These are phyloP conservation scores for Penicillium chermesinum DNA, from an alignment of 495 filamentous ascomycete genomes.

Conservation along the genomic window DNA sequence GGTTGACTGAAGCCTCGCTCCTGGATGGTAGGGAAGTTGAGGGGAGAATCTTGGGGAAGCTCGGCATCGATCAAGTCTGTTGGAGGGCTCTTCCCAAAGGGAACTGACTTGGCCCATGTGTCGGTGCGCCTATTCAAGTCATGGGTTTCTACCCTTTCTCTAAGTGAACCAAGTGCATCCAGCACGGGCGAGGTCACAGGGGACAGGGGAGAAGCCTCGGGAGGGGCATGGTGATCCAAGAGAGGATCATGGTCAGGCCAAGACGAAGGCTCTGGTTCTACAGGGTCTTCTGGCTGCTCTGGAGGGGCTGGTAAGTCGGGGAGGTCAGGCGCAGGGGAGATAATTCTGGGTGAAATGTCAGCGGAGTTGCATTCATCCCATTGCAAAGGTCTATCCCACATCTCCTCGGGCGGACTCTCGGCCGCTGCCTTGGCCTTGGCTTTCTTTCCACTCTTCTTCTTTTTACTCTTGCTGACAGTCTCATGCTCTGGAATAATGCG, in stretches of 20 bases:
- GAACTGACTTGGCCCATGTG: constrained; percentile 47
- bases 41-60: constrained; percentile 39
- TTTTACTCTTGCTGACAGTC: constrained; percentile 39
- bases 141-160: constrained; percentile 22
- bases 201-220: neutral
- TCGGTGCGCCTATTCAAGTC: constrained; percentile 38
- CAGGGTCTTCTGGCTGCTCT: constrained; percentile 5
- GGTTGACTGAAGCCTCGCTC: constrained; percentile 45
- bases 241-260: constrained; percentile 24
- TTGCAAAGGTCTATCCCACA: constrained; percentile 30
- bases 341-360: neutral
- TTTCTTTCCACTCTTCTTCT: constrained; percentile 44
- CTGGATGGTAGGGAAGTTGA: constrained; percentile 33
- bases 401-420: constrained; percentile 33
- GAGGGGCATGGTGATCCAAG: constrained; percentile 22
- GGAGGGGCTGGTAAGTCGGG: neutral
- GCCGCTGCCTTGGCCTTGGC: constrained; percentile 35
- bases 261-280: constrained; percentile 31
- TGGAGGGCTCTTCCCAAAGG: constrained; percentile 47
- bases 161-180: constrained; percentile 36
- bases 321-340: neutral
- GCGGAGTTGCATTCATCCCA: neutral
- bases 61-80: constrained; percentile 40
- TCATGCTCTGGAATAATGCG: constrained; percentile 34
- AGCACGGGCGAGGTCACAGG: constrained; percentile 40